Base-by-base conservation (phyloP, 2,329 filamentous ascomycete species). In the Xylariomycetidae sp. region DNA sequence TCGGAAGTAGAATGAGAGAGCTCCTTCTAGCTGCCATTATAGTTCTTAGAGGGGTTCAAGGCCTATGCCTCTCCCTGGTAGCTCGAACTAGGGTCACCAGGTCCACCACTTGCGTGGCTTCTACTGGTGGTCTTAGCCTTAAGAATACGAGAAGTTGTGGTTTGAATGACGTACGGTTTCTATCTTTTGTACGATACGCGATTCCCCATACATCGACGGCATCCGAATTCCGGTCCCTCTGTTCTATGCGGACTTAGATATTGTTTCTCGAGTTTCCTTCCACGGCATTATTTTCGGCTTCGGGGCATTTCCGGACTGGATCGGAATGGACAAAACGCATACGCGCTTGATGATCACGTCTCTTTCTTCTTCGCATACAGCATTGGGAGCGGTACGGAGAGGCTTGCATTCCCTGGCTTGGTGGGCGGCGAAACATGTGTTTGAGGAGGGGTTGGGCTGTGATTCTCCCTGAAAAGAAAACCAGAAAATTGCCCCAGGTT, bases 181-280 rank as follows among this genome's bases (percentile, higher is more conserved):
- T 27, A 20, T 13, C 36, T 15, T 30, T 34, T 45, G 43, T 43
- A 43, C 43, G 38, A 43, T 45, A 41, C 30, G 36, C 34, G 40
- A 43, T 40, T 37, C 37, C 42, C 33, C 34, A 26, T 28, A 27
- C 30, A 33, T 26, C 33, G 27, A 11, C 30, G 25, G 35, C 36
- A 45, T 27, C 16, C 34, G 16, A 27, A 33, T 23, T 38, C 40
- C 35, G 33, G 19, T 40, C 40, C 23, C 14, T 16, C 20, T 32
- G 27, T 33, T 40, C 27, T 30, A 30, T 27, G 34, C 29, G 38
- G 39, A 25, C 32, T 35, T 41, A 41, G 36, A 45, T 16, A 18
- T 10, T 27, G 36, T 36, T 25, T 26, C 20, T 26, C 20, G 30
- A 34, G 34, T 27, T 27, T 20, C 34, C 36, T 38, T n/a, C n/a